Conservation (phyloP, 176 grass and related monocot genomes). For the Triticum timopheevii region DNA sequence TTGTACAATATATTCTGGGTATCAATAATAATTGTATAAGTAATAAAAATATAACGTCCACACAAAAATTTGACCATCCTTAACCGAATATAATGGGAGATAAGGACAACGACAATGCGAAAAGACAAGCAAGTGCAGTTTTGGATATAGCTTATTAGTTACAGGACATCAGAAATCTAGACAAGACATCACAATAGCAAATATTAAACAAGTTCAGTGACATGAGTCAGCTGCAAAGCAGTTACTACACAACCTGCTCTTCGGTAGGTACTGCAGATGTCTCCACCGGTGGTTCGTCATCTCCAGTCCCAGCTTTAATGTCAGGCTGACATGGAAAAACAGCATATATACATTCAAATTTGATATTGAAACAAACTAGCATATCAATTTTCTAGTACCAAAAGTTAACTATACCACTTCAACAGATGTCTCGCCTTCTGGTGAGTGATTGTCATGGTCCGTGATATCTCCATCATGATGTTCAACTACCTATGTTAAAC, state of each 20-base stretch:
- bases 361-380: conserved; percentile 8
- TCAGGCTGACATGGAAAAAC: conserved; percentile 39
- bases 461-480: conserved; percentile 45
- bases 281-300: conserved; percentile 22
- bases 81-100: not conserved
- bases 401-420: conserved; percentile 41
- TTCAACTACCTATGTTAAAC: conserved; percentile 40
- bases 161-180: conserved; percentile 16
- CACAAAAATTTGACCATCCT: not conserved
- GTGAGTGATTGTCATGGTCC: conserved; percentile 37
- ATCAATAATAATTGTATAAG: conserved; percentile 22
- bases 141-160: not conserved
- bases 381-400: not conserved
- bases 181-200: conserved; percentile 15
- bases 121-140: not conserved
- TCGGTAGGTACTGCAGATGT: conserved; percentile 22
- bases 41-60: not conserved
- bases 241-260: conserved; percentile 40
- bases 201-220: conserved; percentile 20
- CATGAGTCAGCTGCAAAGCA: conserved; percentile 15
- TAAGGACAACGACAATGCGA: not conserved
- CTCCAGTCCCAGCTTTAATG: conserved; percentile 11
- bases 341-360: conserved; percentile 3
- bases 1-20: not conserved
- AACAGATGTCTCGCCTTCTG: conserved; percentile 32